Percentiles rank a stretch among this genome's conserved stretches.
Conservation (phyloP, 495 filamentous ascomycete species). For the Bathelium albidoporum region DNA sequence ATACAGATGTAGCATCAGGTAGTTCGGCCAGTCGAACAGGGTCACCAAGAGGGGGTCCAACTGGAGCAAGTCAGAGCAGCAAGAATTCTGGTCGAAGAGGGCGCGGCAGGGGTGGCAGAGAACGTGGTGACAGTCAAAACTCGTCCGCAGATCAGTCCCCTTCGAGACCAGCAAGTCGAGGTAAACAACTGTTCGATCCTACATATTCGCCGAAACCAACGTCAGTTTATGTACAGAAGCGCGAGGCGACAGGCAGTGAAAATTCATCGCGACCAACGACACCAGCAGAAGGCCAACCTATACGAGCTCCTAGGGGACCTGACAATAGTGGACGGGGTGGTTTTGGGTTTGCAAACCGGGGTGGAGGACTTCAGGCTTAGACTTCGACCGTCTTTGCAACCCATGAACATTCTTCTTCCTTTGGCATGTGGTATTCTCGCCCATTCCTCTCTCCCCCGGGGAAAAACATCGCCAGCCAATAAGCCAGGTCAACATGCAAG, state of each 20-base stretch:
- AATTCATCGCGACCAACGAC: constrained; percentile 7
- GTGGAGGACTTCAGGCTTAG: constrained; percentile 32
- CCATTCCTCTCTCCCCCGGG: not conserved
- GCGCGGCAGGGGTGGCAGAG: constrained; percentile 22
- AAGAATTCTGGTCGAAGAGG: constrained; percentile 14
- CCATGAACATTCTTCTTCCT: no score
- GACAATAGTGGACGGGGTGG: constrained; percentile 66
- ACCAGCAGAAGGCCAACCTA: constrained; percentile 43
- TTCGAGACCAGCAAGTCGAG: constrained; percentile 27
- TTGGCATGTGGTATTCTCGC: no score
- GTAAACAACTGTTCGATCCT: constrained; percentile 63
- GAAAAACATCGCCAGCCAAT: not conserved
- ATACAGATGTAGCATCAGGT: constrained; percentile 37
- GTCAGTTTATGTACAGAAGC: constrained; percentile 40
- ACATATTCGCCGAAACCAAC: constrained; percentile 52
- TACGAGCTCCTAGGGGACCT: constrained; percentile 63
- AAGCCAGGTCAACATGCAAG: not conserved
- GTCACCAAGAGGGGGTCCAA: constrained; percentile 52
- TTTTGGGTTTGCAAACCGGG: constrained; percentile 50
- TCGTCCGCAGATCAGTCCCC: constrained; percentile 37
- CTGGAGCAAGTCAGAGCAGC: constrained; percentile 39
- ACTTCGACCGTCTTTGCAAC: constrained; percentile 7
- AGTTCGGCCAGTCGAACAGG: constrained; percentile 31
- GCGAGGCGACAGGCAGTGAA: constrained; percentile 40
- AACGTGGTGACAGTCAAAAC: constrained; percentile 37